Percentiles rank a stretch among this genome's conserved stretches.
Conservation (phyloP, 2,329 filamentous ascomycete genomes). For the Fusarium sp. region DNA sequence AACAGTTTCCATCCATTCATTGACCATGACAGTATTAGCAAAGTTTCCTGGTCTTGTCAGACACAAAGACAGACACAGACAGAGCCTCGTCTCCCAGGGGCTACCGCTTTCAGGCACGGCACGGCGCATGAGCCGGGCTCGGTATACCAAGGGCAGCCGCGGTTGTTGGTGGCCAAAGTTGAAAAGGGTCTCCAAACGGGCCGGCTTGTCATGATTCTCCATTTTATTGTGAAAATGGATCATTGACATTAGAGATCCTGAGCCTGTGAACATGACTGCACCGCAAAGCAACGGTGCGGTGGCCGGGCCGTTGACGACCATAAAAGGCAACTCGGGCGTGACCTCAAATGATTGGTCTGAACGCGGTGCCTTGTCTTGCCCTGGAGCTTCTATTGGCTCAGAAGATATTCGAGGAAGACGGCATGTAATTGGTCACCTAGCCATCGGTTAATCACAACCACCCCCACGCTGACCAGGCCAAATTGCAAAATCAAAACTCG, state of each 20-base stretch:
- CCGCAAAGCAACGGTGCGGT: neutral
- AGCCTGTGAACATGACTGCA: neutral
- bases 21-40: conserved; percentile 12
- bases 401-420: neutral
- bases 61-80: neutral
- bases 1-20: conserved; percentile 12
- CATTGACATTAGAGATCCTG: neutral
- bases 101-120: neutral
- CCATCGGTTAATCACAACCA: conserved; percentile 22
- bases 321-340: conserved; percentile 28
- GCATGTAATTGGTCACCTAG: conserved; percentile 1
- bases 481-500: conserved; percentile 44
- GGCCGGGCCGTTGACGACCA: conserved; percentile 13
- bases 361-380: neutral
- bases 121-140: conserved; percentile 19
- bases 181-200: conserved; percentile 24
- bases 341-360: conserved; percentile 16
- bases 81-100: conserved; percentile 9
- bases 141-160: conserved; percentile 38
- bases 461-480: conserved; percentile 43
- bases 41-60: neutral
- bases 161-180: conserved; percentile 25
- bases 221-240: conserved; percentile 22
- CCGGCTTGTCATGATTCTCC: conserved; percentile 26
- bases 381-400: conserved; percentile 26